Evolutionary conservation across 2,329 filamentous ascomycete genomes (phyloP), one percentile per base, ranked within the genome.

Genomic region (Colletotrichum tofieldiae): DNA sequence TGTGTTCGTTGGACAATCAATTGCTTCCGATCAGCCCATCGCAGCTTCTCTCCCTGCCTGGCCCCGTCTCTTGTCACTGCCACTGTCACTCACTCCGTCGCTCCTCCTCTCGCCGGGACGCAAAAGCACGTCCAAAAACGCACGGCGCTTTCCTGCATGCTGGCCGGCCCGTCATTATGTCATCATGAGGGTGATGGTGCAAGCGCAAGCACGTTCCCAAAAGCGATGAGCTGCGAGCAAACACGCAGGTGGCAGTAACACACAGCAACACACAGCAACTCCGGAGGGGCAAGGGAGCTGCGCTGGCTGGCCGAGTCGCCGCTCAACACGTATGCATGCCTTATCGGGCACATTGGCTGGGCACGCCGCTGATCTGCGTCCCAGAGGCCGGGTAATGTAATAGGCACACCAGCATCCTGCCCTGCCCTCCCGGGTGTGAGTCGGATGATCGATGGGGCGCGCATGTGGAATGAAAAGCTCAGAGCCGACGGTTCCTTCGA

Each of bases 361-460:
- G 68, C 64, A 67, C 49, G 54, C 37, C 35, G 41, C 66, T 62
- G 64, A 71, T 71, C 58, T 51, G 68, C 52, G 68, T 51, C 51
- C 65, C 64, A 29, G 51, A 26, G 43, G 54, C 62, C 58, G 54
- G 49, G 55, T 32, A 32, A 6, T 32, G 29, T 32, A 32, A 32
- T 32, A 32, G 29, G 29, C 51, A 41, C 23, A 37, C 32, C n/a
- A 41, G 16, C 29, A n/a, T 37, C 32, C n/a, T 37, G 35, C 16
- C 37, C 56, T 43, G 16, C 37, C 16, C 66, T 68, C 29, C 37
- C 26, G n/a, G 43, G 26, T 60, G 26, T 37, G 32, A 26, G 45
- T 37, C n/a, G 35, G 18, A 54, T 67, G 45, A 35, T 60, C 29
- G 45, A 35, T 26, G 41, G 35, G 41, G 23, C 23, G 20, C 47